Evolutionary conservation across 176 grass and related monocot genomes (phyloP).

Genomic region (Phoenix roebelenii): DNA sequence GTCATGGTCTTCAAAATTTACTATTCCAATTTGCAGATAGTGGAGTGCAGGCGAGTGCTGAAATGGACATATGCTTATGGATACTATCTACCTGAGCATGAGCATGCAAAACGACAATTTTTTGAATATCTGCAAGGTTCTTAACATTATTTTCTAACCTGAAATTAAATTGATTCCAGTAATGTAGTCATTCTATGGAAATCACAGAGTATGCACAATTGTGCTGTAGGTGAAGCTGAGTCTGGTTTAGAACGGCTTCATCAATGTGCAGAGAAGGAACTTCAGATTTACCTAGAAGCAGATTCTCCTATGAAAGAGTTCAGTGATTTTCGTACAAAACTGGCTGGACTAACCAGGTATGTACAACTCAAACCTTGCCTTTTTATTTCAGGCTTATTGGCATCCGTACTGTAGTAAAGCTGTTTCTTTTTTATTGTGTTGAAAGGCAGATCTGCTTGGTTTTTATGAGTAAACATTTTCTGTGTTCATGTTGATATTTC

Average conservation of each 20-base stretch:
- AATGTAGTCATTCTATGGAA: too few species aligned
- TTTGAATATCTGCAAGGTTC: conserved; percentile 96
- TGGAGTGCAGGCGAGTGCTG: conserved; percentile 88
- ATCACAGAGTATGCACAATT: too few species aligned
- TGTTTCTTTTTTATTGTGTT: neutral
- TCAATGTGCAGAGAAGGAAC: conserved; percentile 92
- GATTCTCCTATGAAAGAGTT: conserved; percentile 34
- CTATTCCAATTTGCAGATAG: conserved; percentile 37
- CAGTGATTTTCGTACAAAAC: conserved; percentile 50
- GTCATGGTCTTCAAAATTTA: neutral
- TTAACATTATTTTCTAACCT: neutral
- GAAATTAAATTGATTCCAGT: neutral
- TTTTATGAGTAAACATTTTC: too few species aligned
- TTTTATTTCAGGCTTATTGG: neutral
- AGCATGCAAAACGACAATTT: conserved; percentile 60
- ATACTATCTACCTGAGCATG: conserved; percentile 67
- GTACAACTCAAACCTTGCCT: neutral
- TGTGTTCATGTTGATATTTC: too few species aligned
- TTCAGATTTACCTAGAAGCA: conserved; percentile 39
- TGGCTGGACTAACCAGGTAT: conserved; percentile 80
- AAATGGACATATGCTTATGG: conserved; percentile 97
- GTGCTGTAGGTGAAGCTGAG: conserved; percentile 63
- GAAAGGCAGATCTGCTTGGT: too few species aligned
- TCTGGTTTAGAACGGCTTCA: conserved; percentile 90
- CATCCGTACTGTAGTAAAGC: neutral